A percentile compares a stretch with the other conserved stretches of the same genome.
These are phyloP conservation scores for Dittrichia graveolens DNA, from an alignment of 129 eudicot genomes.

Conservation along the genomic window DNA sequence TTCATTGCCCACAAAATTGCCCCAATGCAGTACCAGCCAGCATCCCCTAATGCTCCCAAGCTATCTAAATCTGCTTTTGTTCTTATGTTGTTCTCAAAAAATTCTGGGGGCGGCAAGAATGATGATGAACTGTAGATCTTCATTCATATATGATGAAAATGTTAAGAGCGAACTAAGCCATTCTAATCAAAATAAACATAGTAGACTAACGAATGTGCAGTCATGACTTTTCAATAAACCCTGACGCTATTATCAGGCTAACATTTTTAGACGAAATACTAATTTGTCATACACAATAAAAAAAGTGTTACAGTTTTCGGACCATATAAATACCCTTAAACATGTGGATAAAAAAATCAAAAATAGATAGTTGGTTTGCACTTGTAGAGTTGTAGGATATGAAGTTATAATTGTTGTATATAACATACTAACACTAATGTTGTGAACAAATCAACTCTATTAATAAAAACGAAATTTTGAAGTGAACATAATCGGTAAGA, in stretches of 20 bases:
- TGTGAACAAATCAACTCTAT: too few species aligned
- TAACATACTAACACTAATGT: too few species aligned
- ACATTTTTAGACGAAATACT: too few species aligned
- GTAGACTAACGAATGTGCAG: not conserved
- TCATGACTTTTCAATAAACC: too few species aligned
- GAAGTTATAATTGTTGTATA: too few species aligned
- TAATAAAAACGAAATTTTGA: not conserved
- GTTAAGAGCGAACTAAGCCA: not conserved
- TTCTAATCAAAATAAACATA: not conserved
- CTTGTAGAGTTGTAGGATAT: too few species aligned
- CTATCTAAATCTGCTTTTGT: conserved; percentile 72
- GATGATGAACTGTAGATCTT: conserved; percentile 75
- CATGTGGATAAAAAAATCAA: too few species aligned
- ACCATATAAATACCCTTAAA: too few species aligned
- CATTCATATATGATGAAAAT: conserved; percentile 6
- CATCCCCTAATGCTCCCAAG: conserved; percentile 85
- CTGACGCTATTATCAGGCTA: not conserved
- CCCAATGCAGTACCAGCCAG: conserved; percentile 94
- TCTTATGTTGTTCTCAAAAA: conserved; percentile 59
- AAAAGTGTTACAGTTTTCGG: too few species aligned
- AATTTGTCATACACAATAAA: too few species aligned
- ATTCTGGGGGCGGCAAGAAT: conserved; percentile 36
- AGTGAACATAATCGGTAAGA: conserved; percentile 11
- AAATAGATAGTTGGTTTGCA: too few species aligned
- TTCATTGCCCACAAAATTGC: conserved; percentile 80